Evolutionary conservation across 208 protist genomes (phyloP).

Genomic region (Trypanosoma melophagium): DNA sequence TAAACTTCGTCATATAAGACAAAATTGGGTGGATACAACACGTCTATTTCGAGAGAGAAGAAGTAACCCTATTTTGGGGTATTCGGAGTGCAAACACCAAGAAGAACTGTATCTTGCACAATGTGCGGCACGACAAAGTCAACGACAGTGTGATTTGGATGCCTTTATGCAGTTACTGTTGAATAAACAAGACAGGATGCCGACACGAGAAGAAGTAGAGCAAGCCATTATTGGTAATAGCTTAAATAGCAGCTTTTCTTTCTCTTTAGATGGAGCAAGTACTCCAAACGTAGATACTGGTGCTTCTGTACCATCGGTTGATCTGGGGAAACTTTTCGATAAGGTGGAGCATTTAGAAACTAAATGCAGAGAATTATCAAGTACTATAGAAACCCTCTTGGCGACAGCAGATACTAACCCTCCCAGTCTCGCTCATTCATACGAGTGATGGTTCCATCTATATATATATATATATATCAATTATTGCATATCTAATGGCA

Average conservation of each 20-base stretch:
- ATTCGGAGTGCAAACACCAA: constrained; percentile 47
- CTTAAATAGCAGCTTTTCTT: neutral
- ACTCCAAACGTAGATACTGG: too few species aligned
- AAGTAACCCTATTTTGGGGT: constrained; percentile 43
- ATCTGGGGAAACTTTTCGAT: constrained; percentile 27
- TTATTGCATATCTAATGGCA: neutral
- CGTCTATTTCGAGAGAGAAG: constrained; percentile 39
- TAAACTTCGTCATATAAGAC: constrained; percentile 41
- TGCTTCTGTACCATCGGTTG: constrained; percentile 5
- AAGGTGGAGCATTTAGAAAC: constrained; percentile 36
- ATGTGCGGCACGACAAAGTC: constrained; percentile 43
- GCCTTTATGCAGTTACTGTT: constrained; percentile 35
- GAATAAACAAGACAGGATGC: neutral
- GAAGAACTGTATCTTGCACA: constrained; percentile 38
- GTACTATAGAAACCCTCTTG: constrained; percentile 42
- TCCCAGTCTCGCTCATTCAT: constrained; percentile 52
- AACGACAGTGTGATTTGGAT: constrained; percentile 61
- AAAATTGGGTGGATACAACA: constrained; percentile 34
- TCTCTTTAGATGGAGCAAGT: neutral
- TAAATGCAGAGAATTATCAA: constrained; percentile 32
- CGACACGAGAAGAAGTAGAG: constrained; percentile 49
- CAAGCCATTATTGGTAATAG: constrained; percentile 40
- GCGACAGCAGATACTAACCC: constrained; percentile 43
- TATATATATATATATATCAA: constrained; percentile 10
- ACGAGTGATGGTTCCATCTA: neutral